Percentiles rank a stretch among this genome's conserved stretches.
Conservation (phyloP, 1,284 basidiomycete genomes). For the Lentinula novae-zelandiae region DNA sequence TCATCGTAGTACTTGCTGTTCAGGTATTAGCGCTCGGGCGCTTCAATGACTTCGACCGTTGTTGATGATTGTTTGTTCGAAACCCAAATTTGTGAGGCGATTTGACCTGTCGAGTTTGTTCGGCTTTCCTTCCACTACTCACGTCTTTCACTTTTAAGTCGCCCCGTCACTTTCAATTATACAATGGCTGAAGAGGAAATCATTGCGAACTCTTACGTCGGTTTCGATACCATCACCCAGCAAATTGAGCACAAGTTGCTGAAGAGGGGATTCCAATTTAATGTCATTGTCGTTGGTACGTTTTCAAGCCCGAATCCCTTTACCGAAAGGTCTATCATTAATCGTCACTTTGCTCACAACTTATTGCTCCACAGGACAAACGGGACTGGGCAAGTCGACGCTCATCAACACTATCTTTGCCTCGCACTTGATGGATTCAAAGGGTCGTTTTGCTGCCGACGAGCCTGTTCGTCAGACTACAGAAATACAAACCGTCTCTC, state of each 20-base stretch:
- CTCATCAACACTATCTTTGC: slow-evolving; percentile 99
- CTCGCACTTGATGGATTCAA: slow-evolving; percentile 95
- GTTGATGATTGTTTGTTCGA: background rate
- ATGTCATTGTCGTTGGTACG: slow-evolving; percentile 92
- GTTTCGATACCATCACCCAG: slow-evolving; percentile 93
- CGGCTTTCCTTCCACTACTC: background rate
- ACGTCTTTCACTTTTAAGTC: background rate
- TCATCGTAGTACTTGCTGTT: background rate
- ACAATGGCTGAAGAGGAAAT: slow-evolving; percentile 60
- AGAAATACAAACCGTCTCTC: slow-evolving; percentile 92
- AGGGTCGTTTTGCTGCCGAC: slow-evolving; percentile 87
- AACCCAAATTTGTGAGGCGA: slow-evolving; percentile 2
- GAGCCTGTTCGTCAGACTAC: slow-evolving; percentile 92
- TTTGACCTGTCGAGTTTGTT: background rate
- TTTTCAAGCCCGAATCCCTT: slow-evolving; percentile 3
- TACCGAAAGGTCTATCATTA: background rate
- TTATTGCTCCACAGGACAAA: slow-evolving; percentile 67
- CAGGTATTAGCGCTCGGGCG: background rate
- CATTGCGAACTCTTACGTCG: slow-evolving; percentile 84
- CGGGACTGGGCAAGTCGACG: slow-evolving; percentile 97
- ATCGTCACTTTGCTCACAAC: background rate
- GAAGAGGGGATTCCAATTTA: slow-evolving; percentile 99
- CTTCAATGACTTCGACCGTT: background rate
- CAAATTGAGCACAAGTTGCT: slow-evolving; percentile 99
- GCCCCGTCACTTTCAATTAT: background rate